Base-by-base conservation (phyloP, 495 filamentous ascomycete genomes). In the Talaromyces thailandensis region DNA sequence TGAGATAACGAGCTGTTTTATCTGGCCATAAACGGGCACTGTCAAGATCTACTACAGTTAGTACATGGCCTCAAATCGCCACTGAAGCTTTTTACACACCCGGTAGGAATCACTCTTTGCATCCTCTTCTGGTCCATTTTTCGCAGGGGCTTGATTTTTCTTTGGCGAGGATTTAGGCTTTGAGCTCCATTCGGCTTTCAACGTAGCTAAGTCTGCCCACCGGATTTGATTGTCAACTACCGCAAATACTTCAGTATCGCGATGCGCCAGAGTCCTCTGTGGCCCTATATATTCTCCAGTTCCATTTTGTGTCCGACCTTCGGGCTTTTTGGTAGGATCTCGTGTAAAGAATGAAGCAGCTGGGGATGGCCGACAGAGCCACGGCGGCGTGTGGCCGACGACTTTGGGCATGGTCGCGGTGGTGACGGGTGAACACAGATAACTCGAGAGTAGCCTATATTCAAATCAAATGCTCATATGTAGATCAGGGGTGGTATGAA, bases 211-310 rank as follows among this genome's bases (percentile, higher is more conserved):
- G 73, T 93, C 87, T 6, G 87, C 85, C 92, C 92, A 96, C 68
- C 91, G 81, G 40, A 96, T 89, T 71, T 95, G 85, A 65, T 88
- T 93, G 29, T 90, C 91, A 12, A 88, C 86, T 14, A 90, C 91
- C 1, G 88, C 85, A 70, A 96, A 96, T 1, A 95, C 77, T 66
- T 96, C 89, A 31, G 87, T 89, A 50, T 86, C 90, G 53, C 91
- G 77, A 43, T 79, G 83, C 6, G 90, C 92, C 43, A 94, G 84
- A 8, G 83, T 92, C 56, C 85, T 81, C 43, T 77, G 78, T 3
- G 90, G 82, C 11, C 88, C 86, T 6, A 72, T 71, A 56, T 80
- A 76, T 12, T 68, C 68, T 12, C 67, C 68, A 7, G 66, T 31
- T 63, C 70, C 68, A 60, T 75, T 81, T 23, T 67, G 70, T 63